A percentile compares a stretch with the other conserved stretches of the same genome.
Conservation (phyloP, 345 rosid genomes). For the Eucalyptus pauciflora region DNA sequence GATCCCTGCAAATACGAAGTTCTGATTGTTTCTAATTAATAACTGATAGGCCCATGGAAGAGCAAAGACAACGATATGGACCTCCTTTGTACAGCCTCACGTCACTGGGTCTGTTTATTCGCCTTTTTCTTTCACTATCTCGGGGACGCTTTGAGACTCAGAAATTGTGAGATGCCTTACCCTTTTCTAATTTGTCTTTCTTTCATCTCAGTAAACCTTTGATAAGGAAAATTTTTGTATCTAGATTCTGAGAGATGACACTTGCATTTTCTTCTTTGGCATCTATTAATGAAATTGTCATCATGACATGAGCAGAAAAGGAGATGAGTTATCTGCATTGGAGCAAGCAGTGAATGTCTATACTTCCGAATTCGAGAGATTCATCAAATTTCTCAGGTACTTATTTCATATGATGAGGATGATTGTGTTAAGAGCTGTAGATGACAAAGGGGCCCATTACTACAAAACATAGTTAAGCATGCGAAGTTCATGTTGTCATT, state of each 20-base stretch:
- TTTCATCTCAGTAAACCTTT: neutral
- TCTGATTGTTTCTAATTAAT: neutral
- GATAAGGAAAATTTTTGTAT: neutral
- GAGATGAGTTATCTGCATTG: conserved; percentile 39
- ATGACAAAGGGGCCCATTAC: neutral
- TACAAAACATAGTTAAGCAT: neutral
- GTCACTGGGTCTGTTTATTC: conserved; percentile 44
- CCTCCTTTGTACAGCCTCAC: conserved; percentile 86
- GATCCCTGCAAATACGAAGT: neutral
- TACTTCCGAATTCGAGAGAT: conserved; percentile 70
- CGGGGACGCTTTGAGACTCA: conserved; percentile 57
- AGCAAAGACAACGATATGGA: conserved; percentile 94
- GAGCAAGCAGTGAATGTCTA: conserved; percentile 71
- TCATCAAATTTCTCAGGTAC: conserved; percentile 70
- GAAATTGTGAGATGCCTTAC: conserved; percentile 47
- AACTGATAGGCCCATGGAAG: conserved; percentile 90
- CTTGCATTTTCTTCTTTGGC: neutral
- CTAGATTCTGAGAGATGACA: neutral
- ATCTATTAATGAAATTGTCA: neutral
- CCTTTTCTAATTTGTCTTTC: neutral
- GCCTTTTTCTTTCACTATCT: conserved; percentile 49
- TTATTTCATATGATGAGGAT: neutral
- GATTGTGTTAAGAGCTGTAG: neutral
- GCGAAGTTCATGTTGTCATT: neutral
- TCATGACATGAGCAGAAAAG: conserved; percentile 23